Base-by-base conservation (phyloP, 768 basidiomycete genomes). In the Termitomyces heimii region DNA sequence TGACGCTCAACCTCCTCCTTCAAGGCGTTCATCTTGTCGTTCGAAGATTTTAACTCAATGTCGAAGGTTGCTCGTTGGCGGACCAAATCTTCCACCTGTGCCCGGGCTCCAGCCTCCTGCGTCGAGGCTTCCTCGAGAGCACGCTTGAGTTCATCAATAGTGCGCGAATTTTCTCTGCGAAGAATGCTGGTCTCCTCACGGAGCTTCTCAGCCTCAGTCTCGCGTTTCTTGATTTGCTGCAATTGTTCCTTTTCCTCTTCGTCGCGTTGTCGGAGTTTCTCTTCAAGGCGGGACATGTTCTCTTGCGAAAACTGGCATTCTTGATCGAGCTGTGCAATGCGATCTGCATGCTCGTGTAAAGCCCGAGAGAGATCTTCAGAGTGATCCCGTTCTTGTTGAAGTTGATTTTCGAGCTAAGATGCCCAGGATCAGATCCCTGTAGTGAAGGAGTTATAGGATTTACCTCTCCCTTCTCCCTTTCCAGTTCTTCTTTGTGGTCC, bases 1-100 rank as follows among this genome's bases (percentile, higher is more conserved):
- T 89, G 68, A 14, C 77, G 73, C 56, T 86, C 83, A 8, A 85
- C 70, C 62, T 91, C 89, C 20, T 78, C 78, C 55, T 79, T 76
- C 59, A 87, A 70, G 10, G 72, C 72, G 16, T 60, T 66, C 13
- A 83, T 71, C 13, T 82, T 76, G 47, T 86, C 83, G 56, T 76
- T 75, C 49, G 77, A 72, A 14, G 75, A 72, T 43, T 70, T 73
- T 39, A 79, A 66, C 61, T 81, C 78, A 8, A 82, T 72, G 18
- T 88, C 83, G 6, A 72, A 70, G 55, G 85, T 81, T 0, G 82
- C 82, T 66, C 81, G 83, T 60, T 81, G 76, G 40, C 74, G 71
- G 20, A 85, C 70, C 20, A 81, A 66, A 6, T 73, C 72, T 56
- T 84, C 83, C 61, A 85, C 68, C 29, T 76, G 77, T 1, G 66